Evolutionary conservation across 306 rosid genomes (phyloP), one percentile per base, ranked within the genome.

Genomic region (Carpinus fangiana): DNA sequence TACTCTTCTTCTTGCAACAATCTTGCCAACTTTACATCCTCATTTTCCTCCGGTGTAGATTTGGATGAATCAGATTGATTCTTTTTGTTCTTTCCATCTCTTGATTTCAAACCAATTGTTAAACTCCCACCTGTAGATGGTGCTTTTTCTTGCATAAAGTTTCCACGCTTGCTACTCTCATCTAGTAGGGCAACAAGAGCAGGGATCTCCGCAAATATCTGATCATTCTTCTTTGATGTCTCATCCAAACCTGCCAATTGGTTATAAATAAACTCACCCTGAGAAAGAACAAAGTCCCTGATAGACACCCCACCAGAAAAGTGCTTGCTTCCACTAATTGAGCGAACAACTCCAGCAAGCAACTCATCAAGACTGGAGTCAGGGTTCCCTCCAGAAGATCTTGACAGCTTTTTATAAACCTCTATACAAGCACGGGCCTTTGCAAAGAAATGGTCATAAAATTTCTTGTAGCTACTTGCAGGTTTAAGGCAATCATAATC

Each of bases 1-100:
- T 90, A 59, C 83, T 93, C 98, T 76, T 91, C 99, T 86, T 95
- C 98, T 83, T 95, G 99, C 82, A 93, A 81, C 16, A 95, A 70
- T 73, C 86, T 90, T 7, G 99, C 99, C 56, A 93, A 74, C 86
- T 91, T 95, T 50, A 76, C 64, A 75, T 93, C 96, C 76, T 91
- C 97, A 67, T 93, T 93, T 74, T 90, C 94, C 68, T 85, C 93
- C 1, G 12, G 75, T 23, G 60, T 82, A 72, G 68, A 66, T 21
- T 64, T 51, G 28, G 77, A 34, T 43, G 84, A 84, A 84, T 73
- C 70, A 51, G 84, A 75, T 73, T 86, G 73, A 71, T 68, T 68
- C 69, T 13, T 12, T 46, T 73, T 31, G 26, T 70, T 41, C 45
- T 41, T 72, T 28, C 62, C 90, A 71, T 84, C 88, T 59, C 60